Evolutionary conservation across 805 yeast species (phyloP).

Genomic region (Saturnispora besseyi): DNA sequence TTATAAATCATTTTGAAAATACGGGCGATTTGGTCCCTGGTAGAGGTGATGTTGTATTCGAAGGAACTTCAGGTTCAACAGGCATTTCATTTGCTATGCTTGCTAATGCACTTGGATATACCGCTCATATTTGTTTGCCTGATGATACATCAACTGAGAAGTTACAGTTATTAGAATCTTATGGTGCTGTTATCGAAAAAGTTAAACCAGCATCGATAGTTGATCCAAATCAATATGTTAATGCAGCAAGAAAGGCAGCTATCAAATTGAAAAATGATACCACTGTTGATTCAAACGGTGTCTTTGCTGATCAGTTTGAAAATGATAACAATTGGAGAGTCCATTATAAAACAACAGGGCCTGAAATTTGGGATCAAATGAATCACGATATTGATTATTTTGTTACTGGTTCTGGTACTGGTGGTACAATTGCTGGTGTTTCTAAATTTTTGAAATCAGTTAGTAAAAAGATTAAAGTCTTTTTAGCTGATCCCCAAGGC

Average conservation of each 20-base stretch:
- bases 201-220: constrained; percentile 94
- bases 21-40: constrained; percentile 49
- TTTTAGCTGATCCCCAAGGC: constrained; percentile 94
- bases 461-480: constrained; percentile 35
- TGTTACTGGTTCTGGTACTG: constrained; percentile 92
- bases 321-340: constrained; percentile 83
- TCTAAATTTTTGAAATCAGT: constrained; percentile 59
- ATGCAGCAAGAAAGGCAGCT: constrained; percentile 69
- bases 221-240: constrained; percentile 88
- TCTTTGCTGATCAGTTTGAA: constrained; percentile 94
- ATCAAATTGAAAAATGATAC: constrained; percentile 35
- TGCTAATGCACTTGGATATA: constrained; percentile 83
- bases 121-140: constrained; percentile 88
- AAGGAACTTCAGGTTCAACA: constrained; percentile 95
- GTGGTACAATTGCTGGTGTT: constrained; percentile 94
- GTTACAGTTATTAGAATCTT: constrained; percentile 53
- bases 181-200: constrained; percentile 77
- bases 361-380: constrained; percentile 79
- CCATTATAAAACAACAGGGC: constrained; percentile 81
- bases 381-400: constrained; percentile 59
- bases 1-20: constrained; percentile 60
- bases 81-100: constrained; percentile 90
- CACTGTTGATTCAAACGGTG: constrained; percentile 40
- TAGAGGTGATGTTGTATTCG: constrained; percentile 69
- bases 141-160: constrained; percentile 89